Percentiles rank a stretch among this genome's conserved stretches.
phyloP scores from a whole-genome alignment of 768 basidiomycete species.

The Lactarius hengduanensis region DNA sequence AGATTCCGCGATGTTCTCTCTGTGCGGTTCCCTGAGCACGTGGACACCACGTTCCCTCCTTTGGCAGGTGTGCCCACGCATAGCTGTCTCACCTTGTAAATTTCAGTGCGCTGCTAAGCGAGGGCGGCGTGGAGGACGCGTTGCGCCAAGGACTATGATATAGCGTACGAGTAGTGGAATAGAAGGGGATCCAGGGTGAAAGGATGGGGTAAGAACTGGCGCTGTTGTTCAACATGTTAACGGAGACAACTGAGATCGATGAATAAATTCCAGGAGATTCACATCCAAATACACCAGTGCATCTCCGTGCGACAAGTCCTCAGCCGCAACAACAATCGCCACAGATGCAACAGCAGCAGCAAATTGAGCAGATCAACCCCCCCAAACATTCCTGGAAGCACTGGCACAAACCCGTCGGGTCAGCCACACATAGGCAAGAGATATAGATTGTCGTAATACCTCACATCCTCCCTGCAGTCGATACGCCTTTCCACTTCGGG shows the following conservation, averaged over 20 bases:
- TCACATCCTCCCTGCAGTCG: slow-evolving; percentile 21
- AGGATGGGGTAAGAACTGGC: too few relatives aligned
- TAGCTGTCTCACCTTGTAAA: slow-evolving; percentile 83
- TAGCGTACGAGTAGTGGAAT: too few relatives aligned
- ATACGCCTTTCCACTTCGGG: slow-evolving; percentile 12
- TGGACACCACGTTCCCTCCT: slow-evolving; percentile 58
- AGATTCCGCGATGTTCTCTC: slow-evolving; percentile 60
- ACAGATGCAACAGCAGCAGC: slow-evolving; percentile 18
- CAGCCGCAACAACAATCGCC: not conserved
- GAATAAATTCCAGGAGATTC: not conserved
- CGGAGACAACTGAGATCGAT: not conserved
- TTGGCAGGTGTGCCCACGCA: slow-evolving; percentile 60
- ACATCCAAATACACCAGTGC: not conserved
- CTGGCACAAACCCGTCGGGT: not conserved
- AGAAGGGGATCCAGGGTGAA: too few relatives aligned
- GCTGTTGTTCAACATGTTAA: too few relatives aligned
- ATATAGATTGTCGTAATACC: not conserved
- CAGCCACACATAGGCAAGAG: not conserved
- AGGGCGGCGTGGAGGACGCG: slow-evolving; percentile 46
- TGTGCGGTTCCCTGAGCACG: slow-evolving; percentile 60
- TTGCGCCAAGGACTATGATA: slow-evolving; percentile 51
- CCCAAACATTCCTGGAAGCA: too few relatives aligned
- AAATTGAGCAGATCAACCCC: not conserved
- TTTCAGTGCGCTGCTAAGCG: slow-evolving; percentile 70
- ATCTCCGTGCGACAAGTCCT: not conserved